Evolutionary conservation across 768 basidiomycete genomes (phyloP), one percentile per base, ranked within the genome.

Genomic region (Leucocoprinus leucothites): DNA sequence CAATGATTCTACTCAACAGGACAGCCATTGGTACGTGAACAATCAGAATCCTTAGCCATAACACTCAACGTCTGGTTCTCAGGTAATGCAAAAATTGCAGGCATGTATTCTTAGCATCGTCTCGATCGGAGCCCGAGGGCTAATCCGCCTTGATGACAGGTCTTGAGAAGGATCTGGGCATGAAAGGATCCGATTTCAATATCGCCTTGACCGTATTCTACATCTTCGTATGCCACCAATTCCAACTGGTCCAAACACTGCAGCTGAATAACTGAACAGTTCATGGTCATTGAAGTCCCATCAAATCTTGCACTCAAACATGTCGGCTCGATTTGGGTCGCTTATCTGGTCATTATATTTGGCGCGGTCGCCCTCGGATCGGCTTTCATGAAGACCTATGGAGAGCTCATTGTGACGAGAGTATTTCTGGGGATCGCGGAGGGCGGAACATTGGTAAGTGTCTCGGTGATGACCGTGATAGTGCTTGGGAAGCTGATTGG

Each of bases 181-280:
- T 76, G 71, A 56, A 64, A 11, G 74, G 74, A 1, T 68, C 66
- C 28, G 74, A 77, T 59, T 71, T 74, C 46, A 76, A 78, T 58
- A 69, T 69, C 28, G 69, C 72, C 2, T 56, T 78, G 13, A 77
- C 75, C 0, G 57, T 74, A 7, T 76, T 77, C 64, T 78, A 77
- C 53, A 57, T 72, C 35, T 70, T 69, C 18, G 74, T 76, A 53
- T 24, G 61, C 53, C 3, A 40, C 46, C 45, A n/a, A n/a, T 42
- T 46, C 18, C 14, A n/a, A n/a, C n/a, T n/a, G n/a, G n/a, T n/a
- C n/a, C n/a, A n/a, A n/a, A n/a, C n/a, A n/a, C n/a, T n/a, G n/a
- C n/a, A n/a, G 11, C 25, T 34, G 42, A 41, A 14, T 14, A 44
- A 18, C 11, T 24, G 44, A 13, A 36, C 51, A 77, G 74, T 74